Evolutionary conservation across 148 eudicot genomes (phyloP).

Genomic region (Rhododendron mucronatum): DNA sequence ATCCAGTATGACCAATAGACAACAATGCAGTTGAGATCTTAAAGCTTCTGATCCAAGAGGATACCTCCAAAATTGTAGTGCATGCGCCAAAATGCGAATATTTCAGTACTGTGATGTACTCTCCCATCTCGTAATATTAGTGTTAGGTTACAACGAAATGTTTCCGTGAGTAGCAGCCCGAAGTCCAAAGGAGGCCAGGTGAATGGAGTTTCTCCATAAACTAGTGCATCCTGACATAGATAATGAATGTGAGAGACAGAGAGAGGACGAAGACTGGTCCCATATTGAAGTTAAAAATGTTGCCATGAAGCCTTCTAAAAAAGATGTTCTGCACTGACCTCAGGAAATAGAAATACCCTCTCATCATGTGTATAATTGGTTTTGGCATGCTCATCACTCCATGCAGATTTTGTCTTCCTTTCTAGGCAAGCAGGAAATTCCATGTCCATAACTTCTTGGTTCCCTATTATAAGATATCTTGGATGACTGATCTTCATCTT

Average conservation of each 20-base stretch:
- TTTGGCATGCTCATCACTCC: constrained; percentile 13
- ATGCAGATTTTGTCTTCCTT: constrained; percentile 25
- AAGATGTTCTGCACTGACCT: constrained; percentile 43
- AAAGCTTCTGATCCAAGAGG: neutral
- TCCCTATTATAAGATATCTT: constrained; percentile 65
- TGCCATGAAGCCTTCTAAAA: neutral
- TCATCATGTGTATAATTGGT: constrained; percentile 10
- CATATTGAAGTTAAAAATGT: neutral
- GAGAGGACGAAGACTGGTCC: constrained; percentile 6
- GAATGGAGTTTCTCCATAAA: constrained; percentile 55
- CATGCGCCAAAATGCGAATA: constrained; percentile 84
- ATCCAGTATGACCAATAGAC: neutral
- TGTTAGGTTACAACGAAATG: constrained; percentile 48
- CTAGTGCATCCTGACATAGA: constrained; percentile 44
- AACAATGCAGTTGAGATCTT: neutral
- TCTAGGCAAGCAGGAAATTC: constrained; percentile 72
- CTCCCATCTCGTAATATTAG: constrained; percentile 80
- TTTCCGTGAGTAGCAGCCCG: constrained; percentile 85
- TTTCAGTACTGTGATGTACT: constrained; percentile 51
- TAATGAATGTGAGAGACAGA: neutral
- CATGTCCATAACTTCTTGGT: constrained; percentile 44
- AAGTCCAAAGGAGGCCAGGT: constrained; percentile 88
- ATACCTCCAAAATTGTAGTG: constrained; percentile 74
- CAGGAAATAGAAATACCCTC: constrained; percentile 53
- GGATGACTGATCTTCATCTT: constrained; percentile 82